Base-by-base conservation (phyloP, 306 rosid species). In the Medicago arabica region DNA sequence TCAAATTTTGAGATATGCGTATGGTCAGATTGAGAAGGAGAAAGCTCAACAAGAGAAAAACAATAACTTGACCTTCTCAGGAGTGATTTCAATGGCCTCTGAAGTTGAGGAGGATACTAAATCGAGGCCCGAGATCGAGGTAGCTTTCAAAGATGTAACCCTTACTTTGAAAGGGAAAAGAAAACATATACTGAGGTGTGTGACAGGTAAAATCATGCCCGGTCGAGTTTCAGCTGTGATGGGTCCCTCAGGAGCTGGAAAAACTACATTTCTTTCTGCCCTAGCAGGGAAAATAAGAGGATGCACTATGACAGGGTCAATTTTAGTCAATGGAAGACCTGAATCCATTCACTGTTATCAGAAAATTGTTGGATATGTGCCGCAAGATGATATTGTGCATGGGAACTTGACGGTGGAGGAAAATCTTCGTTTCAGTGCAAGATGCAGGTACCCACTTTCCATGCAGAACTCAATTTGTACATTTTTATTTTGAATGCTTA, bases 201-300 rank as follows among this genome's bases (percentile, higher is more conserved):
- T 91, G 69, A 82, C 84, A 0, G 97, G 97, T 64, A 91, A 91
- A 82, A 50, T 91, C 74, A 80, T 77, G 83, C 97, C 97, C 5
- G 91, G 97, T 78, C 86, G 95, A 72, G 91, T 91, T 71, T 83
- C 97, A 49, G 97, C 92, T 58, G 97, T 89, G 73, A 91, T 91
- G 97, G 97, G 97, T 81, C 97, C 97, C 82, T 91, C 95, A 3
- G 97, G 97, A 67, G 95, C 92, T 34, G 97, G 97, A n/a, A 91
- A 91, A 84, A 91, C 97, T 40, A 91, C 97, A 40, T 91, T 91
- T 83, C 97, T 91, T 40, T 85, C 95, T 25, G 91, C 97, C 70
- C 75, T 89, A 72, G 85, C 88, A 6, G 97, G 97, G 75, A 91
- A 91, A 76, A 82, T 77, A 80, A 78, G 86, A 70, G 97, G 95